These are phyloP conservation scores for Macrophomina tecta DNA, from an alignment of 2,329 filamentous ascomycete genomes.

Conservation along the genomic window DNA sequence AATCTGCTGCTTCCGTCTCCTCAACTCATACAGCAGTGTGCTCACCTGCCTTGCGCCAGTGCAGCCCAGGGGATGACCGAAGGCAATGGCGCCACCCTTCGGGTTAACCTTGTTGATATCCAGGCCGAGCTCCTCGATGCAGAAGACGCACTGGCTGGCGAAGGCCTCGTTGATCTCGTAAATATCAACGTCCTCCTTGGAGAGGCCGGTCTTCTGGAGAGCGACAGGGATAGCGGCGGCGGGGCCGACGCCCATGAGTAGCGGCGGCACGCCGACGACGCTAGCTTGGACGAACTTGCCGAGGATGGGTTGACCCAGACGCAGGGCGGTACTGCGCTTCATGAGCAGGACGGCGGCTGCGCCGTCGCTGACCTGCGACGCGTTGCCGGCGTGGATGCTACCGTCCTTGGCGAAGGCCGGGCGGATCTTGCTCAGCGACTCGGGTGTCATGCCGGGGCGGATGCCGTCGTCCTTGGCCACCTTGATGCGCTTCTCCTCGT, in stretches of 20 bases:
- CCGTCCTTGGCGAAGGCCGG: constrained; percentile 91
- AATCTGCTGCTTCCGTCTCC: constrained; percentile 80
- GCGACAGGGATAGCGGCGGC: constrained; percentile 96
- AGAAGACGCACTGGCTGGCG: constrained; percentile 93
- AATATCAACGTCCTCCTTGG: constrained; percentile 87
- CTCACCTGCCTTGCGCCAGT: constrained; percentile 93
- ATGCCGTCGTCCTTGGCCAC: constrained; percentile 89
- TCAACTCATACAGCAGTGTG: constrained; percentile 88
- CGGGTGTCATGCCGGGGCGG: constrained; percentile 80
- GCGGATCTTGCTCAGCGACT: constrained; percentile 88
- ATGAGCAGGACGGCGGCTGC: constrained; percentile 94
- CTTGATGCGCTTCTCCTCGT: constrained; percentile 81
- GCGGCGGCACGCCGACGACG: constrained; percentile 85
- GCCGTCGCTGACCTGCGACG: constrained; percentile 90
- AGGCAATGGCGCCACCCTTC: constrained; percentile 95
- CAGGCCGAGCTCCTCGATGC: constrained; percentile 83
- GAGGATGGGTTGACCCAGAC: constrained; percentile 83
- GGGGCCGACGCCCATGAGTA: constrained; percentile 95
- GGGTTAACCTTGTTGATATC: constrained; percentile 91
- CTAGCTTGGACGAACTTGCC: constrained; percentile 90
- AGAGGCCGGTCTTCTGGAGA: constrained; percentile 83
- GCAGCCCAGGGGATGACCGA: constrained; percentile 92
- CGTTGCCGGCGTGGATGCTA: constrained; percentile 94
- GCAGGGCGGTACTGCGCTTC: constrained; percentile 89
- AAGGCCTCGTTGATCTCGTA: constrained; percentile 99